A percentile compares a stretch with the other conserved stretches of the same genome.
These are phyloP conservation scores for Trichoderma sp. DNA, from an alignment of 2,329 filamentous ascomycete genomes.

Conservation along the genomic window DNA sequence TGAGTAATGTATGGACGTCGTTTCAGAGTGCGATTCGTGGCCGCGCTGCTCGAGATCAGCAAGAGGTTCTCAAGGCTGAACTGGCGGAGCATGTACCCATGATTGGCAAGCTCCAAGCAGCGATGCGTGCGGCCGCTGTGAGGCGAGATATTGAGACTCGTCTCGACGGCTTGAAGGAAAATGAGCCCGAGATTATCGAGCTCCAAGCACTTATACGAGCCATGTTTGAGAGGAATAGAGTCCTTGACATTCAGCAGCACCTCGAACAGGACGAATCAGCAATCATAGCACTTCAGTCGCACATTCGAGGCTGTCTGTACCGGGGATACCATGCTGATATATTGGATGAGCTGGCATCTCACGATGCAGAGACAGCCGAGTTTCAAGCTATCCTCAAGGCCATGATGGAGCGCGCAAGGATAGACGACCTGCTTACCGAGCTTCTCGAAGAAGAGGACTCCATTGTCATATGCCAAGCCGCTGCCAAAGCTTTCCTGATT, in stretches of 20 bases:
- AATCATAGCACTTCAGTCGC: slow-evolving; percentile 66
- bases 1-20: slow-evolving; percentile 52
- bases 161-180: slow-evolving; percentile 50
- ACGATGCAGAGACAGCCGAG: slow-evolving; percentile 65
- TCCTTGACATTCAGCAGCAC: slow-evolving; percentile 52
- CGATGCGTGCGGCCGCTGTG: slow-evolving; percentile 57
- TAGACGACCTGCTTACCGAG: slow-evolving; percentile 73
- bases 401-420: slow-evolving; percentile 72
- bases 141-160: slow-evolving; percentile 52
- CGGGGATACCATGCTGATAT: slow-evolving; percentile 63
- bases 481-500: slow-evolving; percentile 71
- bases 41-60: slow-evolving; percentile 48
- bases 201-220: slow-evolving; percentile 64
- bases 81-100: slow-evolving; percentile 47
- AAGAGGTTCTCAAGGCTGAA: slow-evolving; percentile 50
- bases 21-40: slow-evolving; percentile 49
- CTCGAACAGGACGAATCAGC: slow-evolving; percentile 59
- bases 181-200: slow-evolving; percentile 49
- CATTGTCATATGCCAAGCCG: slow-evolving; percentile 73
- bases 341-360: slow-evolving; percentile 68
- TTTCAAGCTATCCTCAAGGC: slow-evolving; percentile 78
- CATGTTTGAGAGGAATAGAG: slow-evolving; percentile 57
- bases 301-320: slow-evolving; percentile 64
- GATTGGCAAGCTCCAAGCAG: slow-evolving; percentile 53
- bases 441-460: slow-evolving; percentile 82